These are phyloP conservation scores for Chaetomiaceae sp. DNA, from an alignment of 2,329 filamentous ascomycete genomes.

Conservation along the genomic window DNA sequence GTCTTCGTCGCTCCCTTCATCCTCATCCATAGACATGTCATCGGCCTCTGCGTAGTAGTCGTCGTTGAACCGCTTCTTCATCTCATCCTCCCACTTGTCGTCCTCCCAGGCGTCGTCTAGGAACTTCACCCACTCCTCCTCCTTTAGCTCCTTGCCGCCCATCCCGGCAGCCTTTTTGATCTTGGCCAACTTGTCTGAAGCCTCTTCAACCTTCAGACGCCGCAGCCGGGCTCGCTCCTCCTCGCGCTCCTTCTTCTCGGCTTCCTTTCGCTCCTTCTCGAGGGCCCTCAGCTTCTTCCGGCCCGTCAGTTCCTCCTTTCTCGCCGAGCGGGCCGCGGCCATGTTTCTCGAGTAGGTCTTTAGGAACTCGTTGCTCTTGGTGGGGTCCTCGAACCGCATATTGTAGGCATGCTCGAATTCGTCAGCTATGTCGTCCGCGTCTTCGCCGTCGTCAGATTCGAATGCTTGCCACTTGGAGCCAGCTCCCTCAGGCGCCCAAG, in stretches of 20 bases:
- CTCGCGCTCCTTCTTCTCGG: constrained; percentile 68
- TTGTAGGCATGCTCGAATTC: constrained; percentile 93
- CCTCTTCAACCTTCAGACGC: constrained; percentile 85
- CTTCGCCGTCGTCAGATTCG: constrained; percentile 90
- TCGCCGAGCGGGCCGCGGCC: constrained; percentile 74
- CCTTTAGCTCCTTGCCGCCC: constrained; percentile 58
- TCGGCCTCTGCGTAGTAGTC: constrained; percentile 77
- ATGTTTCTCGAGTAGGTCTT: constrained; percentile 86
- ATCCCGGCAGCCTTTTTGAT: constrained; percentile 87
- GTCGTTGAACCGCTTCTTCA: constrained; percentile 83
- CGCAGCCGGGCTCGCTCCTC: constrained; percentile 79
- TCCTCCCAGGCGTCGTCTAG: constrained; percentile 87
- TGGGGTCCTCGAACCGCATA: constrained; percentile 88
- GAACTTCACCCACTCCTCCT: constrained; percentile 80
- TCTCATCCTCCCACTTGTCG: constrained; percentile 83
- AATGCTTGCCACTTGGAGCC: constrained; percentile 69
- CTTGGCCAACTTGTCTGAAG: constrained; percentile 78
- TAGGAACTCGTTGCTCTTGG: constrained; percentile 80
- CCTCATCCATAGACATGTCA: constrained; percentile 59
- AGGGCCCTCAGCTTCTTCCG: constrained; percentile 75
- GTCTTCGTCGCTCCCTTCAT: constrained; percentile 45
- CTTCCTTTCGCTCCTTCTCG: constrained; percentile 73
- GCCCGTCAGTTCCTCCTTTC: constrained; percentile 73
- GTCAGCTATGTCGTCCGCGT: constrained; percentile 68
- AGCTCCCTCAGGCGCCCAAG: constrained; percentile 70